A percentile compares a stretch with the other conserved stretches of the same genome.
Conservation (phyloP, 2,329 filamentous ascomycete species). For the Septoria linicola region DNA sequence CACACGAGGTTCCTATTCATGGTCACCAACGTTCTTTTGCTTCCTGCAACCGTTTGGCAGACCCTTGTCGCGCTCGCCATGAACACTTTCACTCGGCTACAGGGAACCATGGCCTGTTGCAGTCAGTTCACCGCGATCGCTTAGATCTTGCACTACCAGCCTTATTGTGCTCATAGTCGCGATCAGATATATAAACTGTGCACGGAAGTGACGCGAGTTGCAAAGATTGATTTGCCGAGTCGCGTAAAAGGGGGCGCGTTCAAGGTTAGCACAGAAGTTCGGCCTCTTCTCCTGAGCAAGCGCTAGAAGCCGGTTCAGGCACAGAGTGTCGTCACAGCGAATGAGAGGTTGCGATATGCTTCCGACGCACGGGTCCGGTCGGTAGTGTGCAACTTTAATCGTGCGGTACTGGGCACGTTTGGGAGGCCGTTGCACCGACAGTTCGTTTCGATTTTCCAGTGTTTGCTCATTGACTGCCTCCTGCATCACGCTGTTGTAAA, state of each 20-base stretch:
- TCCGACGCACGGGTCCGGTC: background rate
- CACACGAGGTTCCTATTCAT: too few species aligned
- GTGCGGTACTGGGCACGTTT: background rate
- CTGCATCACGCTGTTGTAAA: background rate
- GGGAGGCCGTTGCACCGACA: slow-evolving; percentile 1
- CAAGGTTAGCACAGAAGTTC: background rate
- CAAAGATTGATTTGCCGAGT: slow-evolving; percentile 3
- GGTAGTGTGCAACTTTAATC: slow-evolving; percentile 12
- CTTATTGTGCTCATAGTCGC: background rate
- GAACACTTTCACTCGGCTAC: too few species aligned
- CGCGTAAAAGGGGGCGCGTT: slow-evolving; percentile 8
- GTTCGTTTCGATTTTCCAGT: slow-evolving; percentile 8
- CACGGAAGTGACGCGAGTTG: background rate
- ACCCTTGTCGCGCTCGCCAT: too few species aligned
- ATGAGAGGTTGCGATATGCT: background rate
- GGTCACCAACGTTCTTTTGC: too few species aligned
- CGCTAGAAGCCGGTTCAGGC: background rate
- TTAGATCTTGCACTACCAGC: too few species aligned
- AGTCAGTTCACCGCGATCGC: too few species aligned
- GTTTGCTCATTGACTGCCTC: background rate
- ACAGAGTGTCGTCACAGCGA: background rate
- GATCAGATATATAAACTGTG: background rate
- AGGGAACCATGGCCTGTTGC: too few species aligned
- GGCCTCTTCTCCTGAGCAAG: background rate
- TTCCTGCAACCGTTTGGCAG: too few species aligned